phyloP scores from a whole-genome alignment of 2,329 filamentous ascomycete species.

The Diaporthe humulicola region DNA sequence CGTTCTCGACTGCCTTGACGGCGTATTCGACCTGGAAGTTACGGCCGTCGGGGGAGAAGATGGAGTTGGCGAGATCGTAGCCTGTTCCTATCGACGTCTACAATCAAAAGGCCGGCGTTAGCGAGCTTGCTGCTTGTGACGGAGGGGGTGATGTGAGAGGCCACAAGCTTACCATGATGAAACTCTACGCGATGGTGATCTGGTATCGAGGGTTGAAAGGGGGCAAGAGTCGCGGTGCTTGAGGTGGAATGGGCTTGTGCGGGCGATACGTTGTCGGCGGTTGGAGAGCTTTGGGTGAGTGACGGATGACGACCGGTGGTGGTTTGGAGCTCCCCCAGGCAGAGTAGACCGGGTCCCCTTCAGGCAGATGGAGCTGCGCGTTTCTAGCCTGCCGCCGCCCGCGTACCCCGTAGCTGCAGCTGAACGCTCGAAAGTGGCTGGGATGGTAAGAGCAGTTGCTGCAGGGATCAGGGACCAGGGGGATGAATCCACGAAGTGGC shows the following conservation, averaged over 20 bases:
- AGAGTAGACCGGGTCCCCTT: slow-evolving; percentile 29
- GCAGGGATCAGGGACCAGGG: neutral
- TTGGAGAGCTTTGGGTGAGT: slow-evolving; percentile 21
- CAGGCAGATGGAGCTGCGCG: slow-evolving; percentile 41
- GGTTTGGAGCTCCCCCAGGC: slow-evolving; percentile 32
- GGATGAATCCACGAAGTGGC: neutral
- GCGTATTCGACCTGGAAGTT: slow-evolving; percentile 99
- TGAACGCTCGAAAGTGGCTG: neutral
- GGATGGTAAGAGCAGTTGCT: neutral
- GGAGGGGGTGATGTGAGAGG: neutral
- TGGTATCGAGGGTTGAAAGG: neutral
- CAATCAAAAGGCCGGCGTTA: slow-evolving; percentile 23
- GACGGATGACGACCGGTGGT: slow-evolving; percentile 22
- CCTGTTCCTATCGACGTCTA: slow-evolving; percentile 99
- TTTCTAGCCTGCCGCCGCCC: slow-evolving; percentile 30
- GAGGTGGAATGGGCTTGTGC: slow-evolving; percentile 17
- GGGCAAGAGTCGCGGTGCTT: neutral
- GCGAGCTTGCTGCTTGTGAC: neutral
- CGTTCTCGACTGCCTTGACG: slow-evolving; percentile 98
- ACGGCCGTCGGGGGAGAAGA: slow-evolving; percentile 98
- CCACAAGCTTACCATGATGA: slow-evolving; percentile 26
- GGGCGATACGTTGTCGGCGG: slow-evolving; percentile 22
- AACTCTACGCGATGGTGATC: neutral
- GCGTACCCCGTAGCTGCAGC: neutral
- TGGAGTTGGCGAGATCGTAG: slow-evolving; percentile 99